A percentile compares a stretch with the other conserved stretches of the same genome.
phyloP scores from a whole-genome alignment of 2,329 filamentous ascomycete species.

The Alternaria longipes region DNA sequence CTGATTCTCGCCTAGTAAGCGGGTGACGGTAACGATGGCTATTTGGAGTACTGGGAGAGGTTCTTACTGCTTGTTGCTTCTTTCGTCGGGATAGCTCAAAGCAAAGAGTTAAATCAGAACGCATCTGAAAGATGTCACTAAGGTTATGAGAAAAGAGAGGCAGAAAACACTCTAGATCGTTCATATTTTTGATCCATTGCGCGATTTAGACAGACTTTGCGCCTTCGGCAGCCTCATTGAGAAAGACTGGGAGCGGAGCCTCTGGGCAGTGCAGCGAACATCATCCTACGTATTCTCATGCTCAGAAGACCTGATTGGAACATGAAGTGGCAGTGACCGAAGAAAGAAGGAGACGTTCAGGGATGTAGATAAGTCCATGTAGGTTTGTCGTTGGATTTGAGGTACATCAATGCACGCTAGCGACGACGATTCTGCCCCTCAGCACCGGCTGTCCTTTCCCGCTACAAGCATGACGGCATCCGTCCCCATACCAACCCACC shows the following conservation, averaged over 20 bases:
- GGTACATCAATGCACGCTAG: conserved; percentile 14
- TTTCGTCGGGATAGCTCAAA: background rate
- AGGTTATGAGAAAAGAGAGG: background rate
- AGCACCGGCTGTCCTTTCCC: background rate
- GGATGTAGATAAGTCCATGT: background rate
- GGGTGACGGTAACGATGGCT: background rate
- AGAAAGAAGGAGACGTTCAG: background rate
- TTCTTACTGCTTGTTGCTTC: background rate
- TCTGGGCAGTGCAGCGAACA: background rate
- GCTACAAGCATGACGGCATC: background rate
- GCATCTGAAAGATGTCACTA: background rate
- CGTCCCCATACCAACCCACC: background rate
- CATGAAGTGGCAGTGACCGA: background rate
- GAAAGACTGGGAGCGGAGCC: background rate
- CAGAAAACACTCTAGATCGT: background rate
- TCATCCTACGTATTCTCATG: background rate
- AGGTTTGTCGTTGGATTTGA: conserved; percentile 10
- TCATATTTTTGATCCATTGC: background rate
- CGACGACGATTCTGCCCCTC: background rate
- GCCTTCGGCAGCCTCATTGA: background rate
- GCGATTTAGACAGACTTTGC: background rate
- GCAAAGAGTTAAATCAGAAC: background rate
- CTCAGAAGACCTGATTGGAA: background rate
- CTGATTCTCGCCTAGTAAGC: background rate
- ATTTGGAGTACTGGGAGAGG: background rate